Evolutionary conservation across 192 early-diverging fungal species (phyloP).

Genomic region (Entrophospora sp.): DNA sequence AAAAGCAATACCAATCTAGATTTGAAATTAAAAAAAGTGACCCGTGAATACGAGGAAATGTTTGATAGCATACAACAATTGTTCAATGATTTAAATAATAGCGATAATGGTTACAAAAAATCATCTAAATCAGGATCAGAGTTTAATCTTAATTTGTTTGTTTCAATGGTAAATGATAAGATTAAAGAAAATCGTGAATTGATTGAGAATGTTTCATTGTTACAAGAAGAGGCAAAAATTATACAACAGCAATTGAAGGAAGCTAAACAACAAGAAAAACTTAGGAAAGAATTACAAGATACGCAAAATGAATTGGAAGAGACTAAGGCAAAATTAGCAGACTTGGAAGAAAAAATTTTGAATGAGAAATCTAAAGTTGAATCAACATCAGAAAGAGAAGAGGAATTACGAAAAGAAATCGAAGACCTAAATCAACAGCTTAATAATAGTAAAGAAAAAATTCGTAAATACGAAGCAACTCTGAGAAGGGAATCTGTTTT

Average conservation of each 20-base stretch:
- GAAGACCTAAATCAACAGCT: slow-evolving; percentile 23
- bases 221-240: not conserved
- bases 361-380: slow-evolving; percentile 18
- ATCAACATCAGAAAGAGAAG: slow-evolving; percentile 18
- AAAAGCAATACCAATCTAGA: not conserved
- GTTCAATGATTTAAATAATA: not conserved
- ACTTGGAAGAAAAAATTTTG: slow-evolving; percentile 24
- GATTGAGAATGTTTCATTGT: not conserved
- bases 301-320: slow-evolving; percentile 24
- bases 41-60: slow-evolving; percentile 2
- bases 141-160: too few species aligned
- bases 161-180: not conserved
- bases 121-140: not conserved
- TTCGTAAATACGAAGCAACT: slow-evolving; percentile 30
- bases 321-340: slow-evolving; percentile 24
- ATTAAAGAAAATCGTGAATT: slow-evolving; percentile 15
- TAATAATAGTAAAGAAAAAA: slow-evolving; percentile 16
- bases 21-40: not conserved
- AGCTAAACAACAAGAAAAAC: not conserved
- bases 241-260: not conserved
- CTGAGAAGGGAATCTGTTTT: slow-evolving; percentile 32
- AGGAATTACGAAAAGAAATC: slow-evolving; percentile 23
- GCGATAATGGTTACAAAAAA: not conserved
- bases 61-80: not conserved
- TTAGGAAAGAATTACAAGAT: not conserved